Evolutionary conservation across 306 rosid species (phyloP).

Genomic region (Delonix regia): DNA sequence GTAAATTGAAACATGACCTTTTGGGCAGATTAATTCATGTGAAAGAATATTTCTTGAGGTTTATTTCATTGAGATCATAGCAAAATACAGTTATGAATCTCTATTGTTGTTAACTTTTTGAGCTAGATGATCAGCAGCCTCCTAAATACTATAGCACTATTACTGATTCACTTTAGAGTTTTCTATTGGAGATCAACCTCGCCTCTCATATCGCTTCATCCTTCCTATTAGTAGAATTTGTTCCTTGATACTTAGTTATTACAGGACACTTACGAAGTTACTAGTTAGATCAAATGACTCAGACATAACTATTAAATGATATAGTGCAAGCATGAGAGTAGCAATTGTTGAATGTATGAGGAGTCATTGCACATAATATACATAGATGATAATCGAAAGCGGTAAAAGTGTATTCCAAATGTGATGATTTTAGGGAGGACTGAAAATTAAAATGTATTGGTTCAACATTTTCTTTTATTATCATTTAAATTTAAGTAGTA

Average conservation of each 20-base stretch:
- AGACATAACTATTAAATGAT: not conserved
- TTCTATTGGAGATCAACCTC: not conserved
- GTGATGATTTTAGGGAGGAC: not conserved
- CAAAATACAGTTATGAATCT: slow-evolving; percentile 25
- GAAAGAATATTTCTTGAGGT: slow-evolving; percentile 28
- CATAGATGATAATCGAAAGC: not conserved
- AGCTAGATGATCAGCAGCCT: not conserved
- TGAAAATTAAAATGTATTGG: too few relatives aligned
- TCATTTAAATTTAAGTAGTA: too few relatives aligned
- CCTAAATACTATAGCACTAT: not conserved
- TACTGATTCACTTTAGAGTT: not conserved
- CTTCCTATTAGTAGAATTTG: not conserved
- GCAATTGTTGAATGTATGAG: not conserved
- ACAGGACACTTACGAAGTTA: not conserved
- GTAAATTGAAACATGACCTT: slow-evolving; percentile 47
- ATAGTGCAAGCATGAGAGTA: not conserved
- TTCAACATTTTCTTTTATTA: too few relatives aligned
- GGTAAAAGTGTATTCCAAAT: not conserved
- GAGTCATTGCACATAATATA: not conserved
- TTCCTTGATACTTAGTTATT: not conserved
- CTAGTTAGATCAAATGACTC: not conserved
- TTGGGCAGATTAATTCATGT: slow-evolving; percentile 35
- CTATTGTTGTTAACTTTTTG: not conserved
- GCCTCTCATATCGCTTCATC: not conserved
- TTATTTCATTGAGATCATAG: slow-evolving; percentile 18